Evolutionary conservation across 176 grass and related monocot species (phyloP).

Genomic region (Guadua angustifolia): DNA sequence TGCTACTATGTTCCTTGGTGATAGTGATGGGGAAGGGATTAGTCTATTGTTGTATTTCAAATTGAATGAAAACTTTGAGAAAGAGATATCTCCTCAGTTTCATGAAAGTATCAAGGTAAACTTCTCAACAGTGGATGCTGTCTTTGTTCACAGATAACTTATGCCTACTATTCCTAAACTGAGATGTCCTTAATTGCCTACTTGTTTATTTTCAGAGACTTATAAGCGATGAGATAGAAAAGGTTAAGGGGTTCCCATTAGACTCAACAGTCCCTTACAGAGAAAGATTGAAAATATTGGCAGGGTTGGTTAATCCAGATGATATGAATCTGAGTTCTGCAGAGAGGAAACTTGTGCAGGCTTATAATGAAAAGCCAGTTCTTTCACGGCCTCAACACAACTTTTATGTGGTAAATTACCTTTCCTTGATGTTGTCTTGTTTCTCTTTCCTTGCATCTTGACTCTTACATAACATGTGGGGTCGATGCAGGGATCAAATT

Average conservation of each 20-base stretch:
- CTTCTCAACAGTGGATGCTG: neutral
- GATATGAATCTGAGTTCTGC: conserved; percentile 83
- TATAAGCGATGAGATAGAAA: conserved; percentile 80
- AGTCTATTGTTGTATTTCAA: conserved; percentile 88
- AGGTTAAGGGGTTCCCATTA: conserved; percentile 81
- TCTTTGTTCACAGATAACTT: conserved; percentile 14
- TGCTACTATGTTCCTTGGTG: conserved; percentile 90
- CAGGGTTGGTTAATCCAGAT: conserved; percentile 85
- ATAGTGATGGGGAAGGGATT: conserved; percentile 84
- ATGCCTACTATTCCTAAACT: conserved; percentile 3
- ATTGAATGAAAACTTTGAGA: conserved; percentile 84
- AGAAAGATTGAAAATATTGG: conserved; percentile 94
- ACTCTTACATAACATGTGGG: conserved; percentile 23
- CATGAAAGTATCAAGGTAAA: conserved; percentile 83
- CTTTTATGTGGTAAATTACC: conserved; percentile 68
- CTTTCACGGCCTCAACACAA: conserved; percentile 89
- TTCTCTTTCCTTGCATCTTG: conserved; percentile 25
- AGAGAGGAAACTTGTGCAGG: conserved; percentile 86
- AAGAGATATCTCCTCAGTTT: conserved; percentile 82
- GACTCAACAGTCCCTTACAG: conserved; percentile 81
- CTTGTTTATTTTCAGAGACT: conserved; percentile 60
- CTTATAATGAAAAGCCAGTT: conserved; percentile 94
- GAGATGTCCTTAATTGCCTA: neutral
- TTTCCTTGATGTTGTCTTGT: neutral
- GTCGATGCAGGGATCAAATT: conserved; percentile 81